phyloP scores from a whole-genome alignment of 2,329 filamentous ascomycete species.

The Alternaria atra region DNA sequence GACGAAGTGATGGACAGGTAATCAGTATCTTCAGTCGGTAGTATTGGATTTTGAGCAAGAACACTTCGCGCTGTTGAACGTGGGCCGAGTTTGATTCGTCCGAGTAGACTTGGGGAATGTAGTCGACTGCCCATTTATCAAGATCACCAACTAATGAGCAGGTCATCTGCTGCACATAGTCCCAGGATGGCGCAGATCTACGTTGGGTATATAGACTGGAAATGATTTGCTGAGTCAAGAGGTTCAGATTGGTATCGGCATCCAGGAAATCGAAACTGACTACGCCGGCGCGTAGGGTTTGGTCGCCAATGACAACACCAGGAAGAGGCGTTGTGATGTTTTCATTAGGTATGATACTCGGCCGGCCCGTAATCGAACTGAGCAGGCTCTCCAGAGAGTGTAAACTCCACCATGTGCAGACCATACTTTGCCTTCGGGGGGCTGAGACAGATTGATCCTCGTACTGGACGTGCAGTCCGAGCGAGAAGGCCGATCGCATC shows the following conservation, averaged over 20 bases:
- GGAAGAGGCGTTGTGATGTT: constrained; percentile 40
- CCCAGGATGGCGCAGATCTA: constrained; percentile 40
- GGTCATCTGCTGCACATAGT: constrained; percentile 39
- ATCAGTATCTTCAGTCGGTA: constrained; percentile 44
- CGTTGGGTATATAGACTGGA: constrained; percentile 41
- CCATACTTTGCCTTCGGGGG: constrained; percentile 37
- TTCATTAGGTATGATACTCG: constrained; percentile 41
- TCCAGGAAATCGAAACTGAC: constrained; percentile 8
- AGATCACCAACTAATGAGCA: constrained; percentile 34
- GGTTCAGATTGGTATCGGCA: constrained; percentile 9
- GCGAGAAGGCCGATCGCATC: constrained; percentile 42
- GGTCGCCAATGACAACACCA: background rate
- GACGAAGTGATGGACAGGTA: constrained; percentile 48
- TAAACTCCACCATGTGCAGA: constrained; percentile 50
- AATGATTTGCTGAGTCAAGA: constrained; percentile 19
- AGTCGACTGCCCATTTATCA: constrained; percentile 36
- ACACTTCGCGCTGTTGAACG: constrained; percentile 18
- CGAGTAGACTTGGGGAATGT: background rate
- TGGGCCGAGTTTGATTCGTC: background rate
- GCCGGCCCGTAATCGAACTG: constrained; percentile 46
- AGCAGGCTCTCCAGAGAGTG: constrained; percentile 45
- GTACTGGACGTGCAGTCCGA: constrained; percentile 48
- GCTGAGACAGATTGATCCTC: constrained; percentile 23
- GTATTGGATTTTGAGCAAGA: constrained; percentile 38
- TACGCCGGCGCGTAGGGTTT: background rate